Evolutionary conservation across 2,329 filamentous ascomycete genomes (phyloP).

Genomic region (Amesomyces nigricolor): DNA sequence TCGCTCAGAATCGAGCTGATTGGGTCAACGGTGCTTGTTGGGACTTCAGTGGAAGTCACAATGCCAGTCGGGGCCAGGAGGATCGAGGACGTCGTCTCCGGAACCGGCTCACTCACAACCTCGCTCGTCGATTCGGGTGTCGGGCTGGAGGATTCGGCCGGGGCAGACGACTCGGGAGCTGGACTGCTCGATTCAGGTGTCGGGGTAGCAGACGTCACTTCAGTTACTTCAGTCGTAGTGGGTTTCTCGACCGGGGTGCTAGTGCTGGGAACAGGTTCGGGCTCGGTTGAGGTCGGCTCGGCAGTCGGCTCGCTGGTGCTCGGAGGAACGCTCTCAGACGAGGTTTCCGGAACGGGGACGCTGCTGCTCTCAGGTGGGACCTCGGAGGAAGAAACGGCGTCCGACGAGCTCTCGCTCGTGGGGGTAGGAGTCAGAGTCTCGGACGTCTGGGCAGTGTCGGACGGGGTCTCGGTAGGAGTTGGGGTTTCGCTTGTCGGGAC

Average conservation of each 20-base stretch:
- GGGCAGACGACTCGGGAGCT: no score
- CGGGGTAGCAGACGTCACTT: no score
- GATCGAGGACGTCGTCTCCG: slow-evolving; percentile 25
- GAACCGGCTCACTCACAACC: not conserved
- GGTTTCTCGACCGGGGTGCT: no score
- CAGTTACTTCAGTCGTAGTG: no score
- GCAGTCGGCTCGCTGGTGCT: no score
- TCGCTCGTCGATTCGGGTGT: no score
- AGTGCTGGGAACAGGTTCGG: no score
- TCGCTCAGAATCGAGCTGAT: slow-evolving; percentile 22
- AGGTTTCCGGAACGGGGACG: not conserved
- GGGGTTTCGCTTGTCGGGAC: not conserved
- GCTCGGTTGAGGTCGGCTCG: no score
- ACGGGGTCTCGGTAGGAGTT: not conserved
- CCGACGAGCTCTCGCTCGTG: not conserved
- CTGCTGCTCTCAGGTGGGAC: not conserved
- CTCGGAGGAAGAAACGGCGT: not conserved
- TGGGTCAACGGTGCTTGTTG: not conserved
- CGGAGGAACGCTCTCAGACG: no score
- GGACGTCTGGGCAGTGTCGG: not conserved
- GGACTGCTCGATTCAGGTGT: no score
- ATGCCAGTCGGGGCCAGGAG: slow-evolving; percentile 32
- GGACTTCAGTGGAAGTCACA: slow-evolving; percentile 23
- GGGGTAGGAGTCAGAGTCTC: not conserved
- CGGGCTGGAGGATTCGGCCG: no score